phyloP scores from a whole-genome alignment of 805 yeast species.

The Yarrowia sp. region DNA sequence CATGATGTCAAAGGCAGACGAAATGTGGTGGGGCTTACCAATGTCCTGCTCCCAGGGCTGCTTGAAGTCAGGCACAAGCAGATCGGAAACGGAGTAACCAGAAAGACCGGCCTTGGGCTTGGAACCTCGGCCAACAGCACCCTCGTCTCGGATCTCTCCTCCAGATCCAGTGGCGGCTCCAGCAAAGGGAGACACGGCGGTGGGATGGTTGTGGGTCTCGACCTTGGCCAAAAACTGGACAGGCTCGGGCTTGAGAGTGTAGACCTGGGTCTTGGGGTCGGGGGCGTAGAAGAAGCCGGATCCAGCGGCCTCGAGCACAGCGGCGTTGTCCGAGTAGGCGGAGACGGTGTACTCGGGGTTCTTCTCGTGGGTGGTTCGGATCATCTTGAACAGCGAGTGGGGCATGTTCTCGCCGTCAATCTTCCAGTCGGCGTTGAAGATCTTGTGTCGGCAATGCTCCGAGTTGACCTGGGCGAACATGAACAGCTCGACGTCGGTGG shows the following conservation, averaged over 20 bases:
- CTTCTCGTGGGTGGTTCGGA: conserved; percentile 83
- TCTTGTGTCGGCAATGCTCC: conserved; percentile 98
- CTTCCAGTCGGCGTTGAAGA: conserved; percentile 97
- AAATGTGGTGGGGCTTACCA: conserved; percentile 91
- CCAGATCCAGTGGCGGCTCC: conserved; percentile 99
- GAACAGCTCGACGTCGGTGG: conserved; percentile 95
- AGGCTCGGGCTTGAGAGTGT: conserved; percentile 71
- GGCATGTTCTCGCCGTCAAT: conserved; percentile 79
- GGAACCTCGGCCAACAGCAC: conserved; percentile 98
- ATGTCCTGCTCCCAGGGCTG: conserved; percentile 96
- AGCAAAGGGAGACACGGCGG: conserved; percentile 98
- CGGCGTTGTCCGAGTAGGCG: conserved; percentile 97
- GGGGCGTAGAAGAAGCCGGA: conserved; percentile 78
- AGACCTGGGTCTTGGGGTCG: conserved; percentile 63
- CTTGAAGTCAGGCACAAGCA: conserved; percentile 74
- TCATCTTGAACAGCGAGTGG: conserved; percentile 84
- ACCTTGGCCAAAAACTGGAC: conserved; percentile 92
- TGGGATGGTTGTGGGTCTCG: conserved; percentile 98
- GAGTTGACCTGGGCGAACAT: conserved; percentile 99
- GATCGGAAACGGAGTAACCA: conserved; percentile 89
- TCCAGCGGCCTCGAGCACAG: conserved; percentile 72
- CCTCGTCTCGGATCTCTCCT: conserved; percentile 99
- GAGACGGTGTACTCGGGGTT: conserved; percentile 81
- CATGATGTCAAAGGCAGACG: conserved; percentile 91
- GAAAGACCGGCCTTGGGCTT: conserved; percentile 94